Base-by-base conservation (phyloP, 2,329 filamentous ascomycete genomes). In the Fusarium nodosum region DNA sequence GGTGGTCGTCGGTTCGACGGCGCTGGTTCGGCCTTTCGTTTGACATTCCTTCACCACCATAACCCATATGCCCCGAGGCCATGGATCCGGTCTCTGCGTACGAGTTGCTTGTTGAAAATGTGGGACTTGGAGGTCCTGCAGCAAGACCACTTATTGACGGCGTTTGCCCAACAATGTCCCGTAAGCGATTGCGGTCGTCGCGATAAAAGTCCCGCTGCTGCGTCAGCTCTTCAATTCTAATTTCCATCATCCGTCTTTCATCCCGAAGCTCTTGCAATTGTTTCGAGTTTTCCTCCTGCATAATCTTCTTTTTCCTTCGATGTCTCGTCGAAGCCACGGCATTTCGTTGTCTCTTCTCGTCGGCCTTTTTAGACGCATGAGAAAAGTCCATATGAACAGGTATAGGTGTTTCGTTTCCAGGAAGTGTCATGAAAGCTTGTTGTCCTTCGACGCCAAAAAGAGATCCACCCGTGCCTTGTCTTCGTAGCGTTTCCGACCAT, bases 281-380 rank as follows among this genome's bases (percentile, higher is more conserved):
- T 56, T 86, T 85, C 18, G 88, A 87, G 60, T 90, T 91, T 77
- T 93, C 91, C 72, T 87, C 88, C 77, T 95, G 92, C 77, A 91
- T 90, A 75, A 94, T 92, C 80, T 97, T 97, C 75, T 93, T 90
- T 63, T 94, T 87, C 75, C 90, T 88, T 57, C 93, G 87, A 70
- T 97, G 96, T 62, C 93, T 87, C 48, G 93, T 93, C 59, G 93
- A 97, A 8, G 93, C 93, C 48, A 92, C 92, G 41, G 93, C 93
- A 75, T 97, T 97, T 53, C 93, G 88, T 77, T 91, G 90, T 58
- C 93, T 86, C 80, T 96, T 97, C 78, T 97, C 93, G 74, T 96
- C 92, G 39, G 93, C 92, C 73, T 93, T 89, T 71, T 90, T 91
- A 15, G 93, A 97, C 15, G 91, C 93, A 73, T 93, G 91, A 71